These are phyloP conservation scores for Schizosaccharomyces cryophilus DNA, from an alignment of 805 yeast genomes.

Conservation along the genomic window DNA sequence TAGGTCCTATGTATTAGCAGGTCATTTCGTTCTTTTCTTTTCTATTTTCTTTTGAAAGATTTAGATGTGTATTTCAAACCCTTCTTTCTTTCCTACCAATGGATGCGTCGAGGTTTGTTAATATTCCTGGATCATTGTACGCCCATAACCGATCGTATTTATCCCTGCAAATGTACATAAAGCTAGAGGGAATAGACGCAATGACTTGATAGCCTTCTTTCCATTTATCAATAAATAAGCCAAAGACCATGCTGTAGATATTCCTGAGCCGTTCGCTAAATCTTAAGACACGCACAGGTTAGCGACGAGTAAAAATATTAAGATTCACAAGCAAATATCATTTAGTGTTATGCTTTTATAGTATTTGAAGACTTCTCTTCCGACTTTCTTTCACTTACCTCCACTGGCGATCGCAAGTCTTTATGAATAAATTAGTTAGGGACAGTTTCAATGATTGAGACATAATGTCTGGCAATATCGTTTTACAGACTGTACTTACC, in stretches of 20 bases:
- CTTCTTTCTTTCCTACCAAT: background rate
- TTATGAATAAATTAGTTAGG: background rate
- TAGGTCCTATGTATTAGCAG: no score
- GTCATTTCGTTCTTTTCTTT: no score
- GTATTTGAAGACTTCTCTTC: background rate
- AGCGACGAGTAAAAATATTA: background rate
- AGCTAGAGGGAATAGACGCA: constrained; percentile 31
- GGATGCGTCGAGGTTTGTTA: background rate
- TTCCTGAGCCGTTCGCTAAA: background rate
- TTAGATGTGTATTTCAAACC: no score
- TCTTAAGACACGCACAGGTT: background rate
- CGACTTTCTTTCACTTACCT: background rate
- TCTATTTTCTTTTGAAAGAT: no score
- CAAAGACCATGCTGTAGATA: constrained; percentile 49
- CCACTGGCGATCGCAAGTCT: background rate
- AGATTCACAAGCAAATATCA: no score
- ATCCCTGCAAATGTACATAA: constrained; percentile 33
- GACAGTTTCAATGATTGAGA: no score
- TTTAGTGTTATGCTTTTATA: no score
- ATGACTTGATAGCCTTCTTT: constrained; percentile 16
- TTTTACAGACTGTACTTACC: background rate
- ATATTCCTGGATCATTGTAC: background rate
- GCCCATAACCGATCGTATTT: constrained; percentile 43
- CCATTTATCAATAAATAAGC: constrained; percentile 53
- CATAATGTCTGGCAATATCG: background rate